Conservation (phyloP, 805 yeast species). For the Priceomyces castillae region DNA sequence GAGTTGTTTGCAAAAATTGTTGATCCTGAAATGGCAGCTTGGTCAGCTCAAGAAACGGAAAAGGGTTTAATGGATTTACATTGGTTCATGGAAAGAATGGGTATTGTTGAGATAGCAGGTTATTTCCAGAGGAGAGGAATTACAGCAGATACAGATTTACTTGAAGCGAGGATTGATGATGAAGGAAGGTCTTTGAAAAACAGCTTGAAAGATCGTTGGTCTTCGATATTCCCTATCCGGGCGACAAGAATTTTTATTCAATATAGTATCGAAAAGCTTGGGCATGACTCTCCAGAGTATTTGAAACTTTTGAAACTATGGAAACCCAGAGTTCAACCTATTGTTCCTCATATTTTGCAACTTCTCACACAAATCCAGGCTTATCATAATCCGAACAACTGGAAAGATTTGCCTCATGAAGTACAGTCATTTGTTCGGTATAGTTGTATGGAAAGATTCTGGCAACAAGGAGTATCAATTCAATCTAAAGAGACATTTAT, state of each 20-base stretch:
- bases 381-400: conserved; percentile 88
- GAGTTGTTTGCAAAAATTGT: conserved; percentile 83
- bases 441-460: conserved; percentile 88
- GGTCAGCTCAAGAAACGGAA: conserved; percentile 90
- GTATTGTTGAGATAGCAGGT: conserved; percentile 89
- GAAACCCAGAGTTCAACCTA: conserved; percentile 92
- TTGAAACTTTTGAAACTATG: conserved; percentile 69
- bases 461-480: conserved; percentile 97
- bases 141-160: conserved; percentile 67
- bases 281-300: conserved; percentile 74
- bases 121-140: conserved; percentile 84
- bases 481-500: conserved; percentile 92
- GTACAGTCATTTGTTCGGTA: conserved; percentile 91
- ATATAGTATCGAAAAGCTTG: conserved; percentile 88
- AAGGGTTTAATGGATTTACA: conserved; percentile 86
- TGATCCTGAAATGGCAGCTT: conserved; percentile 86
- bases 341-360: conserved; percentile 86
- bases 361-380: conserved; percentile 88
- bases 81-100: conserved; percentile 98
- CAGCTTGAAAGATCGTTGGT: conserved; percentile 87
- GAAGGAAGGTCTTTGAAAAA: conserved; percentile 74
- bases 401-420: conserved; percentile 82
- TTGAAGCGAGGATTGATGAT: conserved; percentile 85
- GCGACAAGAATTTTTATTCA: conserved; percentile 94
- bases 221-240: conserved; percentile 89